These are phyloP conservation scores for Penicillium vulpinum DNA, from an alignment of 2,329 filamentous ascomycete species.

Conservation along the genomic window DNA sequence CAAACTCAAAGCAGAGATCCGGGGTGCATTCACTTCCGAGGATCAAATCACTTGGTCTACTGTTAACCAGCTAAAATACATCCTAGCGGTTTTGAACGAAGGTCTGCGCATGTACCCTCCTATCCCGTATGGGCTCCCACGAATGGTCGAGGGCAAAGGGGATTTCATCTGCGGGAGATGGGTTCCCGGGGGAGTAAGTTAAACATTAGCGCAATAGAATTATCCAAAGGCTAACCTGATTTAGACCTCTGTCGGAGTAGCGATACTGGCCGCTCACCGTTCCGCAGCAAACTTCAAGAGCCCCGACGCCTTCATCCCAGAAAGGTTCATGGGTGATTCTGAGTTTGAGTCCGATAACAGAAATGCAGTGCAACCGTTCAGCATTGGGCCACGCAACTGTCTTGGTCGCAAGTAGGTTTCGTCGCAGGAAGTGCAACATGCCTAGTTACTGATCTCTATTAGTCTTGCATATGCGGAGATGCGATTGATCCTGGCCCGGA, in stretches of 20 bases:
- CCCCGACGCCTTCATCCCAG: neutral
- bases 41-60: constrained; percentile 34
- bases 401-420: neutral
- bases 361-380: neutral
- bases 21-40: constrained; percentile 24
- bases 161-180: neutral
- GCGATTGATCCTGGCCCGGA: neutral
- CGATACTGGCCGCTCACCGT: neutral
- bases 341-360: neutral
- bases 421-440: neutral
- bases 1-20: constrained; percentile 42
- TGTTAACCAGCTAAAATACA: constrained; percentile 35
- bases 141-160: constrained; percentile 1
- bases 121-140: constrained; percentile 16
- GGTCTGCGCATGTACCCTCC: constrained; percentile 43
- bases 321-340: neutral
- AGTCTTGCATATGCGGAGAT: neutral
- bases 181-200: neutral
- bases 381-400: neutral
- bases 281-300: neutral
- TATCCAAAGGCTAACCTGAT: neutral
- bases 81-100: constrained; percentile 45
- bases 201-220: neutral
- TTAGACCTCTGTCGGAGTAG: neutral
- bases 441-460: neutral